These are phyloP conservation scores for Lophium mytilinum DNA, from an alignment of 495 filamentous ascomycete species.

Conservation along the genomic window DNA sequence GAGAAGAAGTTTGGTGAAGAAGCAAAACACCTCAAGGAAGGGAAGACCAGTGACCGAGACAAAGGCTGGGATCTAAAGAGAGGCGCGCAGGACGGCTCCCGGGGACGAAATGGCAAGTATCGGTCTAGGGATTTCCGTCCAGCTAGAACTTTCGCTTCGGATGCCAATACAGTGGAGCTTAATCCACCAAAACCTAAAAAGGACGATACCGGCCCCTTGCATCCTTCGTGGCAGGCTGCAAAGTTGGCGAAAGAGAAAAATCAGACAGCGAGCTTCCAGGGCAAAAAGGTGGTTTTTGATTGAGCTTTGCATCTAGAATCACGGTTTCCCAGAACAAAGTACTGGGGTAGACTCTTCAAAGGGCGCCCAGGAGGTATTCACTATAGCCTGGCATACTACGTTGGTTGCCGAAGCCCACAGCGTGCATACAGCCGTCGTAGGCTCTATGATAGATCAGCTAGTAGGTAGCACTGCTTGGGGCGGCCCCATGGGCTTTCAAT, in stretches of 20 bases:
- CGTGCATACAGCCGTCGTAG: no score
- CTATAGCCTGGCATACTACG: no score
- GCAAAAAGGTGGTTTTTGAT: conserved; percentile 89
- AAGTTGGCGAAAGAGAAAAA: conserved; percentile 73
- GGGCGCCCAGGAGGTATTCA: no score
- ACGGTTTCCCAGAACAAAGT: no score
- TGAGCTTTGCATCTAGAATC: conserved; percentile 30
- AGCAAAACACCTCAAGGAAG: conserved; percentile 60
- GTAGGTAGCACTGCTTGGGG: no score
- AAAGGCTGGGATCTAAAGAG: conserved; percentile 47
- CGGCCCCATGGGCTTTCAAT: no score
- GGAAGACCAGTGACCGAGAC: conserved; percentile 31
- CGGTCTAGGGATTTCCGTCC: not conserved
- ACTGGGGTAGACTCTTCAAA: no score
- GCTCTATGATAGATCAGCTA: no score
- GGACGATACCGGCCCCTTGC: conserved; percentile 58
- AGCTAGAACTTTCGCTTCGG: conserved; percentile 7
- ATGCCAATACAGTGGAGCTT: conserved; percentile 11
- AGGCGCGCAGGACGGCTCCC: conserved; percentile 30
- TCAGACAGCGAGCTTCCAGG: conserved; percentile 57
- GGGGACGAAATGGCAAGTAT: not conserved
- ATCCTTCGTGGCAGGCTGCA: conserved; percentile 91
- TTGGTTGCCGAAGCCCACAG: no score
- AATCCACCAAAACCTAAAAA: conserved; percentile 35
- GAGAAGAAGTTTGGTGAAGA: conserved; percentile 81